Evolutionary conservation across 2,329 filamentous ascomycete genomes (phyloP).

Genomic region (Penicillium sp.): DNA sequence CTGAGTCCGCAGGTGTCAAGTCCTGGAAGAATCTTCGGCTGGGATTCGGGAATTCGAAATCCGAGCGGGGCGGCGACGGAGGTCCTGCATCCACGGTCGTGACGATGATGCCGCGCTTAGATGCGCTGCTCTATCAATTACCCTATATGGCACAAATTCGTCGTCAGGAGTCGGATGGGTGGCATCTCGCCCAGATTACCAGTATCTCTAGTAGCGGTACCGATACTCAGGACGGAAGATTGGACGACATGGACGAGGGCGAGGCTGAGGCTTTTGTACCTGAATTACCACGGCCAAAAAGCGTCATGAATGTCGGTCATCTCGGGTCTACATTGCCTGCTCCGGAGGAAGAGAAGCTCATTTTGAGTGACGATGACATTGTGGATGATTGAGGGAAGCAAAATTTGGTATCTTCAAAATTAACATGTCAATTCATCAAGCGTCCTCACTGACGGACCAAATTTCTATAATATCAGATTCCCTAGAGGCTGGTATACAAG

Average conservation of each 20-base stretch:
- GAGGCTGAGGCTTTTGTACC: constrained; percentile 2
- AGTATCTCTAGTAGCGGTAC: constrained; percentile 33
- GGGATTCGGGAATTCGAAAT: constrained; percentile 1
- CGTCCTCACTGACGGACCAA: no score
- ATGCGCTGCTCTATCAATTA: constrained; percentile 66
- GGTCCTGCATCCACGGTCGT: constrained; percentile 5
- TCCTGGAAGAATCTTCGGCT: constrained; percentile 28
- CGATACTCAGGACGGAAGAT: constrained; percentile 28
- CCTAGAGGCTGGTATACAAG: no score
- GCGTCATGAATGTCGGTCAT: constrained; percentile 22
- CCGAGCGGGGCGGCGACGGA: constrained; percentile 4
- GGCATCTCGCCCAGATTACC: constrained; percentile 62
- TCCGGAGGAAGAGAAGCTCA: constrained; percentile 56
- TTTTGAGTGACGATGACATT: constrained; percentile 79
- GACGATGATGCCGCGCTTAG: constrained; percentile 32
- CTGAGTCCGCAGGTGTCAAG: constrained; percentile 26
- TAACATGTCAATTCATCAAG: no score
- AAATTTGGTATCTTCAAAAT: no score
- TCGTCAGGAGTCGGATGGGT: constrained; percentile 36
- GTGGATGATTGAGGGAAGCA: constrained; percentile 52
- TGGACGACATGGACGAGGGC: constrained; percentile 43
- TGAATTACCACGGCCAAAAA: constrained; percentile 34
- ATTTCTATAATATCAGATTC: no score
- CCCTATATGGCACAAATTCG: constrained; percentile 73
- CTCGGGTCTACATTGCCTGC: constrained; percentile 25